Evolutionary conservation across 768 basidiomycete genomes (phyloP), one percentile per base, ranked within the genome.

Genomic region (Inosperma sp.): DNA sequence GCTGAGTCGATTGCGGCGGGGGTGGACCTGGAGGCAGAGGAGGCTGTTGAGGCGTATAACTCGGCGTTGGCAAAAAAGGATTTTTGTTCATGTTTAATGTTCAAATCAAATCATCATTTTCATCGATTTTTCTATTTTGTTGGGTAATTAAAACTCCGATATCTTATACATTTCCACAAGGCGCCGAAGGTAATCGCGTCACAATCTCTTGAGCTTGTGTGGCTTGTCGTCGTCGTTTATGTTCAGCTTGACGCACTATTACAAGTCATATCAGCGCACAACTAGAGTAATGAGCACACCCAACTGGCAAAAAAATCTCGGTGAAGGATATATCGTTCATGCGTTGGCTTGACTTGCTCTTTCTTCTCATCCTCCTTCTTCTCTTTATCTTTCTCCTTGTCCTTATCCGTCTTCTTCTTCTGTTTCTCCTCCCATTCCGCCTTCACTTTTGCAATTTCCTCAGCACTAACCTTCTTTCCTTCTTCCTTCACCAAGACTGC

Each of bases 11-110:
- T 54, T 82, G 84, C 47, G 83, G 75, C 4, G 86, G 86, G 3
- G 86, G 84, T 36, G 84, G 86, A 7, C 86, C 86, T n/a, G 86
- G 85, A 43, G 88, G 88, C 34, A 88, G 71, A 35, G 87, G 88
- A 2, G 86, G 85, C 59, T 88, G 86, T 39, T 81, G 84, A 22
- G 83, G 78, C 12, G 80, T 77, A 62, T 84, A 88, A 33, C 76
- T 74, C 10, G 84, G 79, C 40, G 81, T 79, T 16, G 85, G 83
- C 52, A 83, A 75, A 57, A 90, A 90, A 0, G 88, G 88, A 65
- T 90, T 90, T 71, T 88, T 90, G 73, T 89, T 86, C 88, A 90
- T 90, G 52, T 45, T 51, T 27, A 26, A n/a, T n/a, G 25, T 5
- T 23, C 9, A 30, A 23, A 13, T 21, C 31, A 36, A 43, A 44